A percentile compares a stretch with the other conserved stretches of the same genome.
phyloP scores from a whole-genome alignment of 495 filamentous ascomycete species.

The Astrothelium subdiscretum region DNA sequence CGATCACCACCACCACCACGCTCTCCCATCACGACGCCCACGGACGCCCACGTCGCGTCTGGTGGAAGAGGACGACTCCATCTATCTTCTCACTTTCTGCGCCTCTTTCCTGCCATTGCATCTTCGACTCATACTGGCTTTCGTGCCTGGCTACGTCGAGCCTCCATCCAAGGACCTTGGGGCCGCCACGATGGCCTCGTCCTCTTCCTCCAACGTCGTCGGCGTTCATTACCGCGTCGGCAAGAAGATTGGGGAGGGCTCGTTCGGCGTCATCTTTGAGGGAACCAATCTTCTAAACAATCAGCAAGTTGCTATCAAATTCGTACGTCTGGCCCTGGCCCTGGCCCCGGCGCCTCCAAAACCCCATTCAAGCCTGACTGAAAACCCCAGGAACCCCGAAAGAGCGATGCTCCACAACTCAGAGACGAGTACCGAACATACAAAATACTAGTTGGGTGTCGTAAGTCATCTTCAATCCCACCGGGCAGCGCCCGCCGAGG shows the following conservation, averaged over 20 bases:
- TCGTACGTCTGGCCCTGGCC: constrained; percentile 49
- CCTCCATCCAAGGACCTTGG: background rate
- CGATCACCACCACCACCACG: background rate
- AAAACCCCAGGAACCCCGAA: constrained; percentile 71
- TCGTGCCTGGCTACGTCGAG: background rate
- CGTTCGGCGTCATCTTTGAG: constrained; percentile 98
- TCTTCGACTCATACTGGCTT: background rate
- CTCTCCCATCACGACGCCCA: background rate
- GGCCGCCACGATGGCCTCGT: constrained; percentile 53
- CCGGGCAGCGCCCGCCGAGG: background rate
- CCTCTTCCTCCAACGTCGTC: constrained; percentile 94
- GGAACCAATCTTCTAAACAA: constrained; percentile 98
- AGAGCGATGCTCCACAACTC: constrained; percentile 95
- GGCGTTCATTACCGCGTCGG: constrained; percentile 98
- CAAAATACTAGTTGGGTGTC: constrained; percentile 97
- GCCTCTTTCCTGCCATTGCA: background rate
- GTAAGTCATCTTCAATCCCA: constrained; percentile 47
- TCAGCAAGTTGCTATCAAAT: constrained; percentile 99
- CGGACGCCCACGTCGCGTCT: background rate
- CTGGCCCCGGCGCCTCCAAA: background rate
- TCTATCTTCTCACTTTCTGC: background rate
- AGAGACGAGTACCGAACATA: constrained; percentile 99
- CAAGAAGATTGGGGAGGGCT: constrained; percentile 99
- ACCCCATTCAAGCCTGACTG: background rate
- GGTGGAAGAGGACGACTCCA: background rate